Conservation (phyloP, 768 basidiomycete species). For the Daedaleopsis sinensis region DNA sequence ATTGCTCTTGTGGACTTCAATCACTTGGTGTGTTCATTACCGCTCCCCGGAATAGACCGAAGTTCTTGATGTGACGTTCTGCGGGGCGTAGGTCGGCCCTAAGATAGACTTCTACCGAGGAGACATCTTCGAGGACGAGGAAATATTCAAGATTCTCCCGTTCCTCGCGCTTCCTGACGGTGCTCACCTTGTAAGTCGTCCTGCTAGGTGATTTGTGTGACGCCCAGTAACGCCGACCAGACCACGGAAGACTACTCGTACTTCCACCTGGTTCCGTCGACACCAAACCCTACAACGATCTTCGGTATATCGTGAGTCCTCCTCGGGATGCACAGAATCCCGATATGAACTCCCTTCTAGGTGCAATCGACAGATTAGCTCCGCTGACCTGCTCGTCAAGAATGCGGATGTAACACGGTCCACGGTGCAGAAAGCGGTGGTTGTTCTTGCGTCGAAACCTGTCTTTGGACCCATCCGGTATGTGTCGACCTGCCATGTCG, state of each 20-base stretch:
- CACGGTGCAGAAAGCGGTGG: conserved; percentile 97
- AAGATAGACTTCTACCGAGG: conserved; percentile 84
- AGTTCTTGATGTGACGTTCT: conserved; percentile 4
- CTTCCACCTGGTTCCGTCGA: conserved; percentile 83
- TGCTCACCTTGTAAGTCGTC: conserved; percentile 78
- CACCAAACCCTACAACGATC: conserved; percentile 74
- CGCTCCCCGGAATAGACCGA: neutral
- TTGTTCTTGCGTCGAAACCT: conserved; percentile 88
- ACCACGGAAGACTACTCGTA: conserved; percentile 95
- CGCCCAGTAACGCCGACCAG: conserved; percentile 39
- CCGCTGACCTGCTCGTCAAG: conserved; percentile 76
- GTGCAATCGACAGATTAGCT: conserved; percentile 93
- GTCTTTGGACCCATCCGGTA: conserved; percentile 94
- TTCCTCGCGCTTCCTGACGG: conserved; percentile 98
- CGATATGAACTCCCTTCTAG: conserved; percentile 38
- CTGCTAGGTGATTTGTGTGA: conserved; percentile 15
- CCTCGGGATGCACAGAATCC: no score
- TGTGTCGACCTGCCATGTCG: neutral
- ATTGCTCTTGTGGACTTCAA: conserved; percentile 96
- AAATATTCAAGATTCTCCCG: conserved; percentile 82
- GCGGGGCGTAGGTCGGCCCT: conserved; percentile 73
- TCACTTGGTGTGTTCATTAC: conserved; percentile 67
- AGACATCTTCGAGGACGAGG: conserved; percentile 82
- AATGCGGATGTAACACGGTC: conserved; percentile 89
- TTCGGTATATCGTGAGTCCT: conserved; percentile 91